phyloP scores from a whole-genome alignment of 345 rosid species.

The Melaleuca alternifolia region DNA sequence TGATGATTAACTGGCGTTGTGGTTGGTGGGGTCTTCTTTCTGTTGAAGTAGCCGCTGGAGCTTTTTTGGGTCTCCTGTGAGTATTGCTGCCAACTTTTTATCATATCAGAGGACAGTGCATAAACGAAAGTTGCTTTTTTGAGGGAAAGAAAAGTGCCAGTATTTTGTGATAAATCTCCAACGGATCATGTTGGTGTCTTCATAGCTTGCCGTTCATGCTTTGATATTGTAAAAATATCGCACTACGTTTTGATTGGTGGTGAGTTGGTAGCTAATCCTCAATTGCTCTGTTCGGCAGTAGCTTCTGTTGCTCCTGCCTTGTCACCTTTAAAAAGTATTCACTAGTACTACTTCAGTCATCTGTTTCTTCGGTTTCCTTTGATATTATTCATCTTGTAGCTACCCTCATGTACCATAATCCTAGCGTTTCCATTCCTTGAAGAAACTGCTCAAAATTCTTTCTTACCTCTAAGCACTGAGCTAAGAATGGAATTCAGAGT shows the following conservation, averaged over 20 bases:
- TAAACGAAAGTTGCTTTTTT: not conserved
- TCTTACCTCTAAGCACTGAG: not conserved
- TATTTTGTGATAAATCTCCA: not conserved
- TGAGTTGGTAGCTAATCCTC: not conserved
- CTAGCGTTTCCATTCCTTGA: not conserved
- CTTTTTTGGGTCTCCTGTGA: not conserved
- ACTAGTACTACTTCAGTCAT: not conserved
- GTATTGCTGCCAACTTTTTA: not conserved
- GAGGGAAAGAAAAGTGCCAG: not conserved
- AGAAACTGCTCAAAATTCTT: not conserved
- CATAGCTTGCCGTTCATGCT: not conserved
- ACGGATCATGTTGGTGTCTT: not conserved
- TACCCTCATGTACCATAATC: not conserved
- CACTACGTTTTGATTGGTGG: not conserved
- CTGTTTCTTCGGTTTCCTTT: not conserved
- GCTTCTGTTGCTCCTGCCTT: not conserved
- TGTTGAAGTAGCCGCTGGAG: not conserved
- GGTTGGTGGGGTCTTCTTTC: not conserved
- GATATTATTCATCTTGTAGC: not conserved
- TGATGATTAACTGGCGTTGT: not conserved
- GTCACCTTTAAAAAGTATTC: not conserved
- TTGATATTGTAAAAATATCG: not conserved
- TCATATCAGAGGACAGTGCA: not conserved
- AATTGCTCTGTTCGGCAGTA: not conserved
- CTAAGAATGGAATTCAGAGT: conserved; percentile 4